Conservation (phyloP, 306 rosid species). For the Pueraria montana region DNA sequence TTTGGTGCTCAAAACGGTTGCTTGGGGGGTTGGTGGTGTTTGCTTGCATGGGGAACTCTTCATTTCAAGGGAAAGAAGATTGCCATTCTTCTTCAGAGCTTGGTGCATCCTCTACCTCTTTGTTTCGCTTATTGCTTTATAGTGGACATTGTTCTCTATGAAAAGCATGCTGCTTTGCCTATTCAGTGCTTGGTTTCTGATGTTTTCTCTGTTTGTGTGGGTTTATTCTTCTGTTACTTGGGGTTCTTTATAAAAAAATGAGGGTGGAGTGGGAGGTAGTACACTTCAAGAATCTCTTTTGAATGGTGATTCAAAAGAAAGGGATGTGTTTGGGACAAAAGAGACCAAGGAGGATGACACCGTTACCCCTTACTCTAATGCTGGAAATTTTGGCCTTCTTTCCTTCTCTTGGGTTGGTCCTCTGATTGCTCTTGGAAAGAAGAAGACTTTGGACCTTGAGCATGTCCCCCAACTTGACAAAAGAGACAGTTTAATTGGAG, state of each 20-base stretch:
- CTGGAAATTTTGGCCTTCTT: slow-evolving; percentile 48
- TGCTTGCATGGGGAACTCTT: not conserved
- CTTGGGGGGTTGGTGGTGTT: slow-evolving; percentile 33
- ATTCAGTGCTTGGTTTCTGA: slow-evolving; percentile 39
- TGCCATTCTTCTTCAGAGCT: slow-evolving; percentile 17
- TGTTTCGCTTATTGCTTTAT: slow-evolving; percentile 9
- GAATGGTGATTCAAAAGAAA: slow-evolving; percentile 5
- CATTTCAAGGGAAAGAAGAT: not conserved
- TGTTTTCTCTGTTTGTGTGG: not conserved
- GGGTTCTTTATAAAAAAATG: slow-evolving; percentile 9
- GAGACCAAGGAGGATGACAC: slow-evolving; percentile 39
- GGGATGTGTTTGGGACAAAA: not conserved
- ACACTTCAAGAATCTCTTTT: slow-evolving; percentile 36
- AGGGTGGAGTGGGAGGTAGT: not conserved
- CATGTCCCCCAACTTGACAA: slow-evolving; percentile 41
- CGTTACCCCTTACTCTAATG: slow-evolving; percentile 50
- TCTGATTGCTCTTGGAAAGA: slow-evolving; percentile 44
- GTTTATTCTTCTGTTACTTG: slow-evolving; percentile 43
- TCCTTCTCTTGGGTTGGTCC: slow-evolving; percentile 52
- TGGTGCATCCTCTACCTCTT: slow-evolving; percentile 7
- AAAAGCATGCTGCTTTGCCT: not conserved
- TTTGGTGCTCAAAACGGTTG: slow-evolving; percentile 28
- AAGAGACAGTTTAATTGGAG: slow-evolving; percentile 32
- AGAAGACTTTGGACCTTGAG: slow-evolving; percentile 51
- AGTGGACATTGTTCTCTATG: slow-evolving; percentile 25